Percentiles rank a stretch among this genome's conserved stretches.
Conservation (phyloP, 1,284 basidiomycete species). For the Cutaneotrichosporon curvatum region DNA sequence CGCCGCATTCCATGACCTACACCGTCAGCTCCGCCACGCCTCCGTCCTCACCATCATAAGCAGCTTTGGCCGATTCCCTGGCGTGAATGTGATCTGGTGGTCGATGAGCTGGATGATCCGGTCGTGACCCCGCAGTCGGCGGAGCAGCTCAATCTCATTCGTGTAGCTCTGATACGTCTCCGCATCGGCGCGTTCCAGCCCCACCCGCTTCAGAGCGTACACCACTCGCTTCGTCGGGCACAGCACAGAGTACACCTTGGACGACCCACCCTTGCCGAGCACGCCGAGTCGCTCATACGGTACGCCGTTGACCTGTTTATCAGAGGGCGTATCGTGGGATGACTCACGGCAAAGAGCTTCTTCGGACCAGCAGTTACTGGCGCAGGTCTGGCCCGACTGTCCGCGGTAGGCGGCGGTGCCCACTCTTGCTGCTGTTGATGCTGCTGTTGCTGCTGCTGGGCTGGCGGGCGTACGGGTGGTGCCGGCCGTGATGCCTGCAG, state of each 20-base stretch:
- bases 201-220: conserved; percentile 80
- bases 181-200: conserved; percentile 71
- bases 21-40: conserved; percentile 5
- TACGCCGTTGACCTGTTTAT: conserved; percentile 63
- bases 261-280: conserved; percentile 85
- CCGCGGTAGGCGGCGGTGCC: too few relatives aligned
- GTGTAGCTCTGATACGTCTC: conserved; percentile 86
- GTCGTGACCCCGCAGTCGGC: conserved; percentile 76
- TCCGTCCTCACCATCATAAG: conserved; percentile 56
- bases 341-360: not conserved
- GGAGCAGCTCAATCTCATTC: conserved; percentile 84
- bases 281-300: conserved; percentile 73
- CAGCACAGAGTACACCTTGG: conserved; percentile 85
- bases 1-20: conserved; percentile 83
- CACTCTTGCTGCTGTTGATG: too few relatives aligned
- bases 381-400: too few relatives aligned
- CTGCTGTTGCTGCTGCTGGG: not conserved
- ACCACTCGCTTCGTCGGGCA: conserved; percentile 62
- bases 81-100: conserved; percentile 60
- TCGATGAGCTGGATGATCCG: conserved; percentile 84
- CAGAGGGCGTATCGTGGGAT: too few relatives aligned
- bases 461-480: not conserved
- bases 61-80: conserved; percentile 58
- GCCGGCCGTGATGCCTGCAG: not conserved
- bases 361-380: too few relatives aligned